A percentile compares a stretch with the other conserved stretches of the same genome.
Evolutionary conservation across 1,284 basidiomycete genomes (phyloP).

Genomic region (Puccinia horiana): DNA sequence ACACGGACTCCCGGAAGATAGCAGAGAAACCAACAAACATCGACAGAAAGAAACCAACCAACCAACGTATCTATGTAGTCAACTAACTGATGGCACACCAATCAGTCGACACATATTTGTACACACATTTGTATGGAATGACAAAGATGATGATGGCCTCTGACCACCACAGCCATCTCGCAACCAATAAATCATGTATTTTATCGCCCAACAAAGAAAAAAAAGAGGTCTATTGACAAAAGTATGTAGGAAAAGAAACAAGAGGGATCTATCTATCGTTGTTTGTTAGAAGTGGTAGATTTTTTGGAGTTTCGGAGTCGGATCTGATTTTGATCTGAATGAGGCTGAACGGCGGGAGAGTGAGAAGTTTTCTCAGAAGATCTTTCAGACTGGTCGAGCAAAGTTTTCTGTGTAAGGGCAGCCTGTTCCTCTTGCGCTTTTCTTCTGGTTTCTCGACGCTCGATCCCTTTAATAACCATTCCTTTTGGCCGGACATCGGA

Average conservation of each 20-base stretch:
- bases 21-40: background rate
- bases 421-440: constrained; percentile 48
- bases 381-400: background rate
- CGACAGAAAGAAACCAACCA: background rate
- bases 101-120: too few relatives aligned
- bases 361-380: background rate
- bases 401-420: background rate
- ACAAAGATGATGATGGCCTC: too few relatives aligned
- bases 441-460: constrained; percentile 51
- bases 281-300: background rate
- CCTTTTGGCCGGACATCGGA: constrained; percentile 82
- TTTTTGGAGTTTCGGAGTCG: constrained; percentile 3
- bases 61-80: too few relatives aligned
- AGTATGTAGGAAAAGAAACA: too few relatives aligned
- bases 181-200: background rate
- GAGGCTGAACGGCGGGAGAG: background rate
- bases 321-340: background rate
- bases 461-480: constrained; percentile 74
- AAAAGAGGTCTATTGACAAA: too few relatives aligned
- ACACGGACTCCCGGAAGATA: background rate
- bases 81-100: too few relatives aligned
- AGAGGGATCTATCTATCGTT: background rate
- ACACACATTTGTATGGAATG: too few relatives aligned
- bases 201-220: background rate
- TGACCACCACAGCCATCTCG: background rate